Evolutionary conservation across 257 asterid genomes (phyloP), one percentile per base, ranked within the genome.

Genomic region (Gentiana dahurica): DNA sequence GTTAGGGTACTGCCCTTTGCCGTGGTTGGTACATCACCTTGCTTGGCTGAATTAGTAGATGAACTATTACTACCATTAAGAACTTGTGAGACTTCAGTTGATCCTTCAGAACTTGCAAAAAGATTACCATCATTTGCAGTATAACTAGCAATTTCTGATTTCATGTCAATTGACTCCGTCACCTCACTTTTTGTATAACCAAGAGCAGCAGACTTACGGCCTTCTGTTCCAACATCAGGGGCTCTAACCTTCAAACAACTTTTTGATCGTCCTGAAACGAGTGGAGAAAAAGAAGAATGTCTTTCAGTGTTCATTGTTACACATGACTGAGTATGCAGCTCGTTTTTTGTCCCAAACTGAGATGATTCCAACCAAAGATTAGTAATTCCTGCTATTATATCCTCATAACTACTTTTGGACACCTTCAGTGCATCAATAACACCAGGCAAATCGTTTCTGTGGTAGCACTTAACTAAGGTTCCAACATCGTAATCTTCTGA

Each of bases 31-130:
- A 53, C 65, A 52, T 39, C 51, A 49, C 68, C 60, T 55, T 34
- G 51, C 57, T 67, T 66, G 64, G 60, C 72, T 52, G 68, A 68
- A 56, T 66, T 65, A 54, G 53, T 59, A 62, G 51, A 58, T 52
- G 44, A 35, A 64, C 59, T 62, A 69, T 65, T 68, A 48, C 52
- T 68, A 63, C 71, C 77, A 59, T 53, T 48, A 68, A 58, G 73
- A 54, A 81, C 73, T 71, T 80, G 93, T 58, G 89, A 78, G 60
- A 70, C 81, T 69, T 84, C 85, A 59, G 74, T 75, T 50, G 94
- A 82, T 68, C 94, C 96, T 75, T 87, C 94, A 52, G 84, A 82
- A 72, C 86, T 71, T 61, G 71, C 84, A 66, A 73, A 67, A 52
- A 54, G 79, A 74, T 53, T 76, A 63, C 78, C 84, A 74, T 61